A percentile compares a stretch with the other conserved stretches of the same genome.
These are phyloP conservation scores for Persicaria tinctoria DNA, from an alignment of 148 eudicot species.

Conservation along the genomic window DNA sequence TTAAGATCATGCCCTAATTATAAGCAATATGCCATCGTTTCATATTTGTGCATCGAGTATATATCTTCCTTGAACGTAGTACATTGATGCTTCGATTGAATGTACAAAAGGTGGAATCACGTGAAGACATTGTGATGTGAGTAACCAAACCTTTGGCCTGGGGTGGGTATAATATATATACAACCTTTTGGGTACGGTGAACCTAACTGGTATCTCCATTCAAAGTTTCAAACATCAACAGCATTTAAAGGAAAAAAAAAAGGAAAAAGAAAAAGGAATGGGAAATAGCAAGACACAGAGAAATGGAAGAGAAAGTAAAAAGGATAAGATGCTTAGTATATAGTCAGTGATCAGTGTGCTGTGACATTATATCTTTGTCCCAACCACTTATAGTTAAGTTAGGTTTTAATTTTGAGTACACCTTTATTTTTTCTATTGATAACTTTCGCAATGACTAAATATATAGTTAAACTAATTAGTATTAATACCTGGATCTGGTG, in stretches of 20 bases:
- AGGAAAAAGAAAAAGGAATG: not conserved
- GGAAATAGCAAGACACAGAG: not conserved
- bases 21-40: too few species aligned
- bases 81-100: not conserved
- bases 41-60: too few species aligned
- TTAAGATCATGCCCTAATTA: too few species aligned
- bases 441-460: too few species aligned
- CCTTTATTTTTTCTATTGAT: not conserved
- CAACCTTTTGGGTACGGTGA: too few species aligned
- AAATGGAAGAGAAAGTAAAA: constrained; percentile 5
- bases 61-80: too few species aligned
- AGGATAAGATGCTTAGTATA: constrained; percentile 9
- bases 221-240: too few species aligned
- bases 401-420: not conserved
- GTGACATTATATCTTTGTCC: constrained; percentile 6
- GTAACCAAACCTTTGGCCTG: not conserved
- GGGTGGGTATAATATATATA: not conserved
- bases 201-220: too few species aligned
- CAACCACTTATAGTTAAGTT: not conserved
- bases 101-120: not conserved
- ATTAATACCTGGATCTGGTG: too few species aligned
- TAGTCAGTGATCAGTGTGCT: constrained; percentile 4
- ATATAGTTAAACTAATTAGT: not conserved
- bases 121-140: not conserved
- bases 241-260: not conserved